Percentiles rank a stretch among this genome's conserved stretches.
Conservation (phyloP, 179 eudicot species). For the Silene coronaria region DNA sequence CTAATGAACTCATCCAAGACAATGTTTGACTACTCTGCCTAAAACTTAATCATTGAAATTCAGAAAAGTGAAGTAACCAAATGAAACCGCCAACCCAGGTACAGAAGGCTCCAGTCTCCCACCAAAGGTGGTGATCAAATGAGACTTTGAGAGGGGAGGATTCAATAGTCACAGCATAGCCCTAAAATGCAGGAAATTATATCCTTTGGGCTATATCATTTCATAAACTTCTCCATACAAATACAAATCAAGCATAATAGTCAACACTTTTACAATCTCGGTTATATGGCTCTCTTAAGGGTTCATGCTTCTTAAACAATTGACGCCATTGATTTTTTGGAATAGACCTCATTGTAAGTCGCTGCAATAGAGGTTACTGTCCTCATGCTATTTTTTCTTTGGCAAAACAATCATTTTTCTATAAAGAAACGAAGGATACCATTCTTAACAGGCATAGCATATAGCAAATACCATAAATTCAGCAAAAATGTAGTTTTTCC, state of each 20-base stretch:
- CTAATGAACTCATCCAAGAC: not conserved
- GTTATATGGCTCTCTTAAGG: not conserved
- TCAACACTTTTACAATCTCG: not conserved
- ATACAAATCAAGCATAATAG: not conserved
- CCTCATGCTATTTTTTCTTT: not conserved
- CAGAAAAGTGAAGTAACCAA: not conserved
- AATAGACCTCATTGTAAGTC: not conserved
- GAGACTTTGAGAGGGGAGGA: not conserved
- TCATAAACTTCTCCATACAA: not conserved
- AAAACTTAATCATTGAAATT: not conserved
- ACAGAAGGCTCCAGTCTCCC: not conserved
- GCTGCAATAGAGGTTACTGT: not conserved
- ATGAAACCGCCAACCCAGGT: not conserved
- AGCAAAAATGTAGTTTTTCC: not conserved
- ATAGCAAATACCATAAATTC: not conserved
- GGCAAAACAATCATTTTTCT: not conserved
- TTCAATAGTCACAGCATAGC: no score
- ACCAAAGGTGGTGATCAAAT: not conserved
- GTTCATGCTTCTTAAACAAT: not conserved
- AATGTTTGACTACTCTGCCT: not conserved
- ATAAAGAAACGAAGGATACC: not conserved
- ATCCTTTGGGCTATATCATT: not conserved
- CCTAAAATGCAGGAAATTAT: not conserved
- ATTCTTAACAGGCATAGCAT: not conserved
- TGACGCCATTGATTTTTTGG: not conserved